Base-by-base conservation (phyloP, 2,329 filamentous ascomycete species). In the Rutstroemia sp. region DNA sequence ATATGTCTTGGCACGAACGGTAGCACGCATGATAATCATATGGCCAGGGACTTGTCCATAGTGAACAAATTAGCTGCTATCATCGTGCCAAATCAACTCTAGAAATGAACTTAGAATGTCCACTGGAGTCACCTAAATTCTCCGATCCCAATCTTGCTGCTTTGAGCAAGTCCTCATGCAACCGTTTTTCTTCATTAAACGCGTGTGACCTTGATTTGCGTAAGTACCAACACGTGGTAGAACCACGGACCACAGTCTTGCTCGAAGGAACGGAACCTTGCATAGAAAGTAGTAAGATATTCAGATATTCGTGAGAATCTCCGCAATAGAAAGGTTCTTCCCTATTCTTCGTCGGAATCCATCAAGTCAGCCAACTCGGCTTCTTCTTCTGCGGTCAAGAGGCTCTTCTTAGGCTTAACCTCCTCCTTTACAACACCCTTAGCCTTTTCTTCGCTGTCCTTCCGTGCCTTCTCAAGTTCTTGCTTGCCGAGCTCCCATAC, bases 311-410 rank as follows among this genome's bases (percentile, higher is more conserved):
- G 30, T 34, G 30, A 12, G 30, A 12, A 42, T 42, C 39, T 42
- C 16, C 16, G 16, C 39, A 42, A 42, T 42, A 19, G 9, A 42
- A 6, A 5, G 39, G 9, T 18, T 42, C 39, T 18, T 16, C 8
- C 3, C 30, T 48, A 79, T 61, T 89, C 85, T 63, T 81, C 78
- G 60, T 90, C 86, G 5, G 66, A 67, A 56, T 86, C 90, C 89
- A 99, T 89, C 69, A 99, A 73, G 62, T 92, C 94, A 14, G 90
- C 92, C 62, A 99, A 76, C 71, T 97, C 94, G 4, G 88, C 86
- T 71, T 97, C 92, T 71, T 99, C 94, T 65, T 97, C 92, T 12
- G 83, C 87, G 5, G 91, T 96, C 72, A 96, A 74, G 67, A 85
- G 59, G 41, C 77, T 74, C 54, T 79, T 79, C 52, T 73, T 74